These are phyloP conservation scores for Cutaneotrichosporon cyanovorans DNA, from an alignment of 1,284 basidiomycete genomes.

Conservation along the genomic window DNA sequence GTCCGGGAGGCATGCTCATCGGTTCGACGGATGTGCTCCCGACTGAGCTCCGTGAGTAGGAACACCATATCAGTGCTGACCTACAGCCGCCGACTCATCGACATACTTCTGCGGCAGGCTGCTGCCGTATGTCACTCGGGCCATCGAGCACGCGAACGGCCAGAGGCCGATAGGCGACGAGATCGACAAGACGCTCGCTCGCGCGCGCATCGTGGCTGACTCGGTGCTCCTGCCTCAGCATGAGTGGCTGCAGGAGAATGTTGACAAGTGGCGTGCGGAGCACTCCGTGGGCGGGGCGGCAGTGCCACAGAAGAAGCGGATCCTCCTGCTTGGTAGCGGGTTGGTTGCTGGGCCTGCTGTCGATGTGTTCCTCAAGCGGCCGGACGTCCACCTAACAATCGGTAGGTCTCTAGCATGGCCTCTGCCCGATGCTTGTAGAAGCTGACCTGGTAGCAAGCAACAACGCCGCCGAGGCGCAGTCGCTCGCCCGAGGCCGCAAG, in stretches of 20 bases:
- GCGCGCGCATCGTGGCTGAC: constrained; percentile 62
- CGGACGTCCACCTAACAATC: constrained; percentile 61
- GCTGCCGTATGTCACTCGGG: constrained; percentile 57
- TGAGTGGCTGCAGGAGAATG: constrained; percentile 54
- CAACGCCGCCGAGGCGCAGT: constrained; percentile 55
- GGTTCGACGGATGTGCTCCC: constrained; percentile 87
- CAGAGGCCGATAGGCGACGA: constrained; percentile 27
- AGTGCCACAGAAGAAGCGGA: constrained; percentile 53
- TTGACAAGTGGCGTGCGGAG: constrained; percentile 47
- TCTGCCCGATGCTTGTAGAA: constrained; percentile 4
- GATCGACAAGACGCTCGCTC: constrained; percentile 50
- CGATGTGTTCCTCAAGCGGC: constrained; percentile 57
- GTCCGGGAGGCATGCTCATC: constrained; percentile 56
- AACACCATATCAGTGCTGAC: not conserved
- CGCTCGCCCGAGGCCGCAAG: constrained; percentile 51
- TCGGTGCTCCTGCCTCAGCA: constrained; percentile 56
- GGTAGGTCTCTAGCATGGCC: constrained; percentile 48
- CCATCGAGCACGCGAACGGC: constrained; percentile 38
- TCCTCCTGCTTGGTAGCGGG: constrained; percentile 79
- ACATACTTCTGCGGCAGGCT: constrained; percentile 62
- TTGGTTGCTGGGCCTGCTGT: constrained; percentile 84
- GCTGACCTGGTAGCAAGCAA: constrained; percentile 83
- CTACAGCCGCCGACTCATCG: constrained; percentile 59
- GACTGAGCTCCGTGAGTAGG: constrained; percentile 58
- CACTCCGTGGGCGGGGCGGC: not conserved